These are phyloP conservation scores for Eucalyptus pumila DNA, from an alignment of 345 rosid species.

Conservation along the genomic window DNA sequence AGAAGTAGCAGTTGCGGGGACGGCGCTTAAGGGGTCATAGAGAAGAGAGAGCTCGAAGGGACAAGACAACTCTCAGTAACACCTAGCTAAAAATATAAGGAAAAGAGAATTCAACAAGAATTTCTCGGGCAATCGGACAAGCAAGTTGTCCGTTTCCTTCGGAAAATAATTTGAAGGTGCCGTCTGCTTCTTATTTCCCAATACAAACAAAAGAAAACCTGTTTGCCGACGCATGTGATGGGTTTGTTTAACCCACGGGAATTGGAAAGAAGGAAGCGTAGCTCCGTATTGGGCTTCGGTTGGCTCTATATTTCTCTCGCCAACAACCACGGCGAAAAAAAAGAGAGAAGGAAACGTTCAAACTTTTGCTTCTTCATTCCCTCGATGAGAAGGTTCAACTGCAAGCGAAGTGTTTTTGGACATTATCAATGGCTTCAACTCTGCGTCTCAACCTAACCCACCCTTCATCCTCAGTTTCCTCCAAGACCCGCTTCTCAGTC, in stretches of 20 bases:
- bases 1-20: too few relatives aligned
- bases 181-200: too few relatives aligned
- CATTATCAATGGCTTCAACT: constrained; percentile 23
- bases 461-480: constrained; percentile 31
- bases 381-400: neutral
- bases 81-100: too few relatives aligned
- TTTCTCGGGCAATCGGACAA: too few relatives aligned
- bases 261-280: neutral
- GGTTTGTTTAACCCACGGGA: neutral
- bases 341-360: neutral
- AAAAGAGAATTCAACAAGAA: too few relatives aligned
- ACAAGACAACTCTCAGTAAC: too few relatives aligned
- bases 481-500: constrained; percentile 31
- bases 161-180: too few relatives aligned
- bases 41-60: too few relatives aligned
- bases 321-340: neutral
- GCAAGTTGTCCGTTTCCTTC: too few relatives aligned
- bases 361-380: neutral
- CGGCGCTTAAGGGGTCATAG: too few relatives aligned
- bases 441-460: constrained; percentile 27
- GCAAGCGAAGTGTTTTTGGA: neutral
- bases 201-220: neutral
- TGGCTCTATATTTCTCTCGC: neutral
- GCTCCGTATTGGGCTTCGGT: neutral
- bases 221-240: neutral